Base-by-base conservation (phyloP, 495 filamentous ascomycete species). In the Podospora fimiseda region DNA sequence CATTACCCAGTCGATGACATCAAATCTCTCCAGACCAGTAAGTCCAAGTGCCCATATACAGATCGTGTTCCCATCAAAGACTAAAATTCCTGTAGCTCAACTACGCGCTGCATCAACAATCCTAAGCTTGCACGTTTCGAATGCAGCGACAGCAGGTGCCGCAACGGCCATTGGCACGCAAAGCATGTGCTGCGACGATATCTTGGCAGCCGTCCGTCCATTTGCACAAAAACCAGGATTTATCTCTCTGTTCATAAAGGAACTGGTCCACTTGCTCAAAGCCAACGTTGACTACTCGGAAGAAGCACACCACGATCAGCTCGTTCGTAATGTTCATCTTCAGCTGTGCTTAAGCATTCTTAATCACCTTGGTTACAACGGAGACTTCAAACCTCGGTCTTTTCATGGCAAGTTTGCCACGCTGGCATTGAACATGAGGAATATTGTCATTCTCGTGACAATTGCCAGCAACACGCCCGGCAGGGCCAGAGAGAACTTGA, bases 371-470 rank as follows among this genome's bases (percentile, higher is more conserved):
- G 84, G 84, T 15, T 88, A 80, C 61, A 75, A 72, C 39, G 81
- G 80, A 16, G 80, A 81, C 43, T 74, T 74, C 43, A 71, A 78
- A 40, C 70, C 77, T 11, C 81, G 86, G 18, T 76, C 67, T 23
- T 74, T 87, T 20, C 65, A 80, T 23, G 84, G 84, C 21, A 87
- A 85, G 59, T 73, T 94, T 44, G 80, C 89, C n/a, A 86, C 83
- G 78, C 69, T 84, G 1, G 80, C 83, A 30, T 70, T 95, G 33
- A 83, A 88, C 62, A 71, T 91, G 30, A 78, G 87, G 36, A 84
- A 86, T 59, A 77, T 85, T 14, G 80, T 85, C 3, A 73, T 88
- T 37, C 74, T 85, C 51, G 81, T 88, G 55, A 81, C 76, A 1
- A 80, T 82, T 39, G 80, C 80, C 55, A 81, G 69, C 66, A 74